phyloP scores from a whole-genome alignment of 2,329 filamentous ascomycete genomes.

The Ustilaginoidea virens region DNA sequence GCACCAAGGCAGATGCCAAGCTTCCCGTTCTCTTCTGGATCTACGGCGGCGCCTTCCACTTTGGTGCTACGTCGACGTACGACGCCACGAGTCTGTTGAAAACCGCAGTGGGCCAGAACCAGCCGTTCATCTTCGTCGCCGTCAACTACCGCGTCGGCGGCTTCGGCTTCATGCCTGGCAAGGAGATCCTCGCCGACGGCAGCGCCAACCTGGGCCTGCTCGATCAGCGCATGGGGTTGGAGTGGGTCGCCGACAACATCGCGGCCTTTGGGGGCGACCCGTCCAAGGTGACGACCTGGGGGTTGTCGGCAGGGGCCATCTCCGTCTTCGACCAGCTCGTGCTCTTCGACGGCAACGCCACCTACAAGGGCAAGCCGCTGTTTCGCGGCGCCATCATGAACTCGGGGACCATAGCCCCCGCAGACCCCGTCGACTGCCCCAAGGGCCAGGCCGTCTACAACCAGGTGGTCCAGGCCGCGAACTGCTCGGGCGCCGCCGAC shows the following conservation, averaged over 20 bases:
- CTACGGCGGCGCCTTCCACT: slow-evolving; percentile 3
- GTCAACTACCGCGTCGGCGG: slow-evolving; percentile 2
- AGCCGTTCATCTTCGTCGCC: slow-evolving; percentile 2
- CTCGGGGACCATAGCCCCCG: slow-evolving; percentile 2
- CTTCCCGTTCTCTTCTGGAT: slow-evolving; percentile 16
- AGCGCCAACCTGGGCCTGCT: not conserved
- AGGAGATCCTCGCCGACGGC: not conserved
- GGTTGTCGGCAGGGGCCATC: slow-evolving; percentile 37
- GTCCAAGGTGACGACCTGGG: slow-evolving; percentile 43
- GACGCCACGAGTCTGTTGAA: slow-evolving; percentile 2
- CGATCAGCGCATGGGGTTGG: slow-evolving; percentile 39
- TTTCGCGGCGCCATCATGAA: slow-evolving; percentile 5
- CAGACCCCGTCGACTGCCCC: not conserved
- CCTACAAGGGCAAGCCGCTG: not conserved
- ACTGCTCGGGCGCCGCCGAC: not conserved
- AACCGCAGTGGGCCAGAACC: not conserved
- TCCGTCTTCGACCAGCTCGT: slow-evolving; percentile 26
- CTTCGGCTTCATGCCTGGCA: slow-evolving; percentile 3
- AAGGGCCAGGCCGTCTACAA: slow-evolving; percentile 1
- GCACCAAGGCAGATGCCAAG: slow-evolving; percentile 36
- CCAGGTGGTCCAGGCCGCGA: not conserved
- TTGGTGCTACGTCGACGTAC: slow-evolving; percentile 1
- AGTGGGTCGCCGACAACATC: slow-evolving; percentile 49
- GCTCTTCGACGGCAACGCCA: no score
- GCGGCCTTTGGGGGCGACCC: slow-evolving; percentile 48